Evolutionary conservation across 176 grass and related monocot genomes (phyloP).

Genomic region (Saccharum officinarum): DNA sequence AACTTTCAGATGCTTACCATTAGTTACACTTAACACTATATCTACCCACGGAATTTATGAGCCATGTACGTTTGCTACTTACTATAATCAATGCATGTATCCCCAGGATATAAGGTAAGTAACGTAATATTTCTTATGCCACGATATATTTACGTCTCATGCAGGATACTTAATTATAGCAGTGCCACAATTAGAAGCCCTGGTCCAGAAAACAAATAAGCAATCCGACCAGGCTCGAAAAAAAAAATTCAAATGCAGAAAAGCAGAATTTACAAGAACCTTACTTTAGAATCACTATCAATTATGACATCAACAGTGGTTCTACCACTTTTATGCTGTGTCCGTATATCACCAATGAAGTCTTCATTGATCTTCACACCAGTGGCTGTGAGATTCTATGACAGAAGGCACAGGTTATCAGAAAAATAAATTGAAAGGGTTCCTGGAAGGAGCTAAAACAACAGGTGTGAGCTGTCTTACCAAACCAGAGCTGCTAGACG

Average conservation of each 20-base stretch:
- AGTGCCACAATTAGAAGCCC: neutral
- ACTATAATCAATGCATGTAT: neutral
- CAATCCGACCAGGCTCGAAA: neutral
- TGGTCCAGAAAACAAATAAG: neutral
- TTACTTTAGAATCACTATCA: conserved; percentile 77
- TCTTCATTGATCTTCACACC: conserved; percentile 70
- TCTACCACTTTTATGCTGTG: conserved; percentile 66
- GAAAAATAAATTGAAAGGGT: neutral
- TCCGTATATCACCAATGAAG: conserved; percentile 79
- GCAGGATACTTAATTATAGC: neutral
- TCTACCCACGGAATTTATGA: neutral
- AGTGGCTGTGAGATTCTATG: conserved; percentile 65
- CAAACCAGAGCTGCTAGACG: conserved; percentile 53
- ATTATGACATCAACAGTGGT: conserved; percentile 76
- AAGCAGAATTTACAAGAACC: neutral
- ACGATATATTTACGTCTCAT: neutral
- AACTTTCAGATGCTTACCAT: neutral
- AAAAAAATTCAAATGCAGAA: neutral
- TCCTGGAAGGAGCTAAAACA: neutral
- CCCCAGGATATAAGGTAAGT: neutral
- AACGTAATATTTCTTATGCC: neutral
- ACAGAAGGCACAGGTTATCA: conserved; percentile 19
- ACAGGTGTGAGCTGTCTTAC: conserved; percentile 25
- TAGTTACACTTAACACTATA: neutral
- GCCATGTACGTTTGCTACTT: neutral